These are phyloP conservation scores for Phalaenopsis hybrid DNA, from an alignment of 116 monocot genomes.

Conservation along the genomic window DNA sequence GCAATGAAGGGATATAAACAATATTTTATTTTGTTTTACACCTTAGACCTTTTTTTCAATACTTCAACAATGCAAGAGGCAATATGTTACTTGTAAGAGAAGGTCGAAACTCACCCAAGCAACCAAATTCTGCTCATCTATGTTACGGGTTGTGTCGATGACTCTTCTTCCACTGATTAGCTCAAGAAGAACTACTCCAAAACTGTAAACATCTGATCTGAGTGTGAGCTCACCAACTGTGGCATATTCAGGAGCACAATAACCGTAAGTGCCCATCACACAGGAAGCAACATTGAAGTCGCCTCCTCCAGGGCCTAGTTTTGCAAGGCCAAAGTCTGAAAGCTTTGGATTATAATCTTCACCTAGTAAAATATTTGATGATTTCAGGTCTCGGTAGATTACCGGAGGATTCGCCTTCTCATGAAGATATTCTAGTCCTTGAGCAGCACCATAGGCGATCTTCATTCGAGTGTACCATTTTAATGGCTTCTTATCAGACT, in stretches of 20 bases:
- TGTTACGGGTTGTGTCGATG: constrained; percentile 3
- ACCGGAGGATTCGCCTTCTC: constrained; percentile 64
- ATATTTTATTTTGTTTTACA: too few relatives aligned
- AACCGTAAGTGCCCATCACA: constrained; percentile 21
- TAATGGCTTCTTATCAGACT: constrained; percentile 34
- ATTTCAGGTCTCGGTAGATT: constrained; percentile 60
- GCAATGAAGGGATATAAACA: too few relatives aligned
- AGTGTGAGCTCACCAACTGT: constrained; percentile 9
- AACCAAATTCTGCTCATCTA: constrained; percentile 20
- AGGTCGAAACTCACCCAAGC: constrained; percentile 11
- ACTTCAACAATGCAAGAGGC: neutral
- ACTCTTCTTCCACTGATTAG: constrained; percentile 21
- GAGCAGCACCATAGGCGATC: constrained; percentile 53
- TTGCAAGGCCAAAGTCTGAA: constrained; percentile 62
- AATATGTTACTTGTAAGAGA: neutral
- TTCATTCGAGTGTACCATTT: constrained; percentile 59
- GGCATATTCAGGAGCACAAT: constrained; percentile 17
- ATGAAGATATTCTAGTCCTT: constrained; percentile 61
- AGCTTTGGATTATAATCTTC: constrained; percentile 42
- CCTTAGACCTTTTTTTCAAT: neutral
- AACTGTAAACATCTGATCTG: constrained; percentile 25
- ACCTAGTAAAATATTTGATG: constrained; percentile 63
- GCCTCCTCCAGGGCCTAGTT: constrained; percentile 47
- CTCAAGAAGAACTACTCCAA: constrained; percentile 22
- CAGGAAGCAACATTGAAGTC: constrained; percentile 38